Conservation (phyloP, 148 eudicot genomes). For the Cornus suecica region DNA sequence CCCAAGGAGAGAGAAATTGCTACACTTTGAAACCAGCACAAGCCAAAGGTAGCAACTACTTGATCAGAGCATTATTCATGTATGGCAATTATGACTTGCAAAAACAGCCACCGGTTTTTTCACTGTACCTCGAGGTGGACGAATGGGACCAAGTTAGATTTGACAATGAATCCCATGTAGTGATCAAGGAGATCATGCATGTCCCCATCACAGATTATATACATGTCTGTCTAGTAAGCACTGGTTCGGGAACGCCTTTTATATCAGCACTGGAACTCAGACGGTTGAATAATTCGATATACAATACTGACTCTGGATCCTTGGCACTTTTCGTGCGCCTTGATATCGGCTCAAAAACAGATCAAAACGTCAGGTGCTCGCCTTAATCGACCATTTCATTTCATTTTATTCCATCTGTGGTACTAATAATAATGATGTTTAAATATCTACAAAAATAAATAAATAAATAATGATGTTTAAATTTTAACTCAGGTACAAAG, state of each 20-base stretch:
- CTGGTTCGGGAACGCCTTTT: conserved; percentile 31
- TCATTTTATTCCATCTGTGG: no score
- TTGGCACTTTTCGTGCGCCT: conserved; percentile 11
- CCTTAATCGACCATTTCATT: no score
- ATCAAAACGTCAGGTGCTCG: background rate
- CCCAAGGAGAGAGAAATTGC: conserved; percentile 36
- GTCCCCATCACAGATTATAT: conserved; percentile 22
- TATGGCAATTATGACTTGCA: conserved; percentile 38
- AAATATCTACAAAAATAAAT: no score
- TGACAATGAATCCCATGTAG: background rate
- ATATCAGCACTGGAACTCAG: conserved; percentile 39
- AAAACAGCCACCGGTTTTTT: conserved; percentile 22
- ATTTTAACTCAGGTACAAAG: conserved; percentile 24
- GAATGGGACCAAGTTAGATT: conserved; percentile 25
- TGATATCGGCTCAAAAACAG: conserved; percentile 8
- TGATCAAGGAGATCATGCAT: conserved; percentile 26
- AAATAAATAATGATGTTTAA: no score
- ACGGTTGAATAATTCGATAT: conserved; percentile 19
- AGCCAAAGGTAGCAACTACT: conserved; percentile 26
- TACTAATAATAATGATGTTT: no score
- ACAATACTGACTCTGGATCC: conserved; percentile 22
- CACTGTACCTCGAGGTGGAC: conserved; percentile 31
- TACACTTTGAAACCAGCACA: conserved; percentile 28
- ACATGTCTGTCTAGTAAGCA: conserved; percentile 32
- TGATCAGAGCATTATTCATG: conserved; percentile 37